A percentile compares a stretch with the other conserved stretches of the same genome.
phyloP scores from a whole-genome alignment of 306 rosid genomes.

The Quercus ilex region DNA sequence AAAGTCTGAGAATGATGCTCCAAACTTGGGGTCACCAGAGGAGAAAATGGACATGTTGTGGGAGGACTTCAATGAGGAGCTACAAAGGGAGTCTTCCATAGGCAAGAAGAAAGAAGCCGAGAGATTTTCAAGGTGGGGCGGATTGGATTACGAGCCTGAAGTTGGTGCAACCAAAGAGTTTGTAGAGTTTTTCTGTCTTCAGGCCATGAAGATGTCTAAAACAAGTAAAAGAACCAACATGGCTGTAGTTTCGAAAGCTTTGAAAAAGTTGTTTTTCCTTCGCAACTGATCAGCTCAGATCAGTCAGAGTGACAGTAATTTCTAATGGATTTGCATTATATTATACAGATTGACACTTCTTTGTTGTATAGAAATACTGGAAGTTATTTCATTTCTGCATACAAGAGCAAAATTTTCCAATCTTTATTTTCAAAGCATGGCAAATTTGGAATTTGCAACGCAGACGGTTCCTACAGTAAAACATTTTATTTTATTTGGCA shows the following conservation, averaged over 20 bases:
- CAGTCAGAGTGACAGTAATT: too few relatives aligned
- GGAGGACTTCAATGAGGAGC: not conserved
- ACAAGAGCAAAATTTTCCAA: too few relatives aligned
- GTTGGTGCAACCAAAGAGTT: not conserved
- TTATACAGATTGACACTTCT: too few relatives aligned
- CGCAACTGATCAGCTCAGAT: too few relatives aligned
- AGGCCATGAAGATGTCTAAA: not conserved
- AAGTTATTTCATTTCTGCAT: too few relatives aligned
- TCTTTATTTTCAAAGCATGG: too few relatives aligned
- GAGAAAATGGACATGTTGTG: conserved; percentile 1
- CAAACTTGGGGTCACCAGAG: not conserved
- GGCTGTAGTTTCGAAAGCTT: not conserved
- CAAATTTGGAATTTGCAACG: too few relatives aligned
- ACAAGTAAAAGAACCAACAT: not conserved
- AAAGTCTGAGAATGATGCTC: not conserved
- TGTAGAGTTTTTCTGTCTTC: not conserved
- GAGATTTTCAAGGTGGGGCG: not conserved
- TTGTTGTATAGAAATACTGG: too few relatives aligned
- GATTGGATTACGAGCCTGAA: not conserved
- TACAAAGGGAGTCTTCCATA: not conserved
- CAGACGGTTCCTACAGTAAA: too few relatives aligned
- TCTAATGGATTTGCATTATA: too few relatives aligned
- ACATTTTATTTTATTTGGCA: too few relatives aligned
- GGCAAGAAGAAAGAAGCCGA: not conserved
- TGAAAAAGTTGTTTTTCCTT: not conserved